Evolutionary conservation across 2,329 filamentous ascomycete species (phyloP).

Genomic region (Pseudogymnoascus sp.): DNA sequence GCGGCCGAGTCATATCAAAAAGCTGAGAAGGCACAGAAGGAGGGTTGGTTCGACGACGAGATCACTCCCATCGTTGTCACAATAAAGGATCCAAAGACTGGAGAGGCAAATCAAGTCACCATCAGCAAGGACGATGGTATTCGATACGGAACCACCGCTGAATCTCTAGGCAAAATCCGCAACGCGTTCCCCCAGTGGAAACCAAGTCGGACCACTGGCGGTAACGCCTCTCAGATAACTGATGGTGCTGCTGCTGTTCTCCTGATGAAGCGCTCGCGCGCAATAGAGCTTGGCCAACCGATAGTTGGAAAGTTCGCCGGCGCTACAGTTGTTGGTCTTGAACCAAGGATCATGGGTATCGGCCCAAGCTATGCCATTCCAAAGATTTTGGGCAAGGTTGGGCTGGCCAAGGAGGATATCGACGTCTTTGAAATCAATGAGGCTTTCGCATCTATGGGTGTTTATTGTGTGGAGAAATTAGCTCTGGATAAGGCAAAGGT

Average conservation of each 20-base stretch:
- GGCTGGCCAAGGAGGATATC: conserved; percentile 74
- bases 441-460: conserved; percentile 90
- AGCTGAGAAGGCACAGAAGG: conserved; percentile 72
- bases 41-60: conserved; percentile 82
- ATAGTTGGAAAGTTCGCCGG: conserved; percentile 88
- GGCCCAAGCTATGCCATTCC: conserved; percentile 93
- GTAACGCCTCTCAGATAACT: conserved; percentile 91
- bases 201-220: conserved; percentile 87
- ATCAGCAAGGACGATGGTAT: conserved; percentile 84
- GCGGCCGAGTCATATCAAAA: conserved; percentile 83
- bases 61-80: conserved; percentile 78
- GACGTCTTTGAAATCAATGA: conserved; percentile 99
- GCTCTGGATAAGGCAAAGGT: conserved; percentile 75
- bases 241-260: conserved; percentile 93
- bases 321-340: conserved; percentile 75
- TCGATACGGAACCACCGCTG: conserved; percentile 72
- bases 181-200: conserved; percentile 85
- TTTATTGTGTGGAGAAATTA: conserved; percentile 86
- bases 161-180: conserved; percentile 82
- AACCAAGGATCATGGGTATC: conserved; percentile 88
- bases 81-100: conserved; percentile 76
- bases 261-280: conserved; percentile 91
- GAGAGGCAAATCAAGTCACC: conserved; percentile 71
- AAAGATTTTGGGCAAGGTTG: conserved; percentile 75
- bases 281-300: conserved; percentile 73